Base-by-base conservation (phyloP, 441 rosid genomes). In the Capsella rubella region DNA sequence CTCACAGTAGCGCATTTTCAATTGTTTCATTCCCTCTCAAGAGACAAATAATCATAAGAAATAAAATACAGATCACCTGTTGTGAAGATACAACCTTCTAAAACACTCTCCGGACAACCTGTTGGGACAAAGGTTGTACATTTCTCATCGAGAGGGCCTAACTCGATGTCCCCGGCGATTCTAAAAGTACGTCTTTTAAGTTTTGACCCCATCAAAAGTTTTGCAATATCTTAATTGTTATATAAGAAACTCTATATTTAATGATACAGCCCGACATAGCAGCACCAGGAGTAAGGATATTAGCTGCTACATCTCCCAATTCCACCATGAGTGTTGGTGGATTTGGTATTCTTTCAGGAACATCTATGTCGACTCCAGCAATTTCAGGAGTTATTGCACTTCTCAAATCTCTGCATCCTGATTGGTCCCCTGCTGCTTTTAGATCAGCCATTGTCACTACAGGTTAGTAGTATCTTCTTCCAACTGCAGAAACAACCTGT, bases 361-460 rank as follows among this genome's bases (percentile, higher is more conserved):
- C 87, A 56, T 84, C 85, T 1, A 82, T 80, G 84, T 76, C 84
- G 0, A 31, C 85, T 74, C 82, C 85, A 45, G 74, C 49, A 0
- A 78, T 78, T 14, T 65, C 87, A 1, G 84, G 84, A 52, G 72
- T 81, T 32, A 78, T 75, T 12, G 81, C 81, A 15, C 80, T 81
- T n/a, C 78, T 82, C 14, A 85, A 75, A 79, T 55, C 72, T 14
- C 8, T 67, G 16, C 86, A 72, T 46, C 82, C 64, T 3, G 69
- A 70, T 51, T 82, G 87, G 85, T 84, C 87, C 39, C 87, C 83
- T 40, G 85, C 84, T 7, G 80, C 82, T n/a, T 40, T 85, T 34
- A 81, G 77, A 78, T 85, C 88, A 13, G 83, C 85, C 47, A 68
- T 85, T 10, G 78, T 82, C n/a, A 85, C 86, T 25, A 79, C 85